Percentiles rank a stretch among this genome's conserved stretches.
Conservation (phyloP, 2,329 filamentous ascomycete genomes). For the Phialophora verrucosa region DNA sequence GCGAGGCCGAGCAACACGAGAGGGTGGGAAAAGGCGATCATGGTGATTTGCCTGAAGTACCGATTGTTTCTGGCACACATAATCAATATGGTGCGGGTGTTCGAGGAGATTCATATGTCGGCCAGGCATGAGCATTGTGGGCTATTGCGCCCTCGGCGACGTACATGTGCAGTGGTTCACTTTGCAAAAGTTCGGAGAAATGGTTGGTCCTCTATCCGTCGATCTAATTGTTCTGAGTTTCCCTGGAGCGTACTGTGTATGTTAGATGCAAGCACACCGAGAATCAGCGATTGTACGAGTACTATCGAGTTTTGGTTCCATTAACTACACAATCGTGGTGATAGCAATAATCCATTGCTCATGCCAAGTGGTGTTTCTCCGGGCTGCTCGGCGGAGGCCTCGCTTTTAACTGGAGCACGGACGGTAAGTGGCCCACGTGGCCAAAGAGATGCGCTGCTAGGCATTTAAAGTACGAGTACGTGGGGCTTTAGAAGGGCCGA, state of each 20-base stretch:
- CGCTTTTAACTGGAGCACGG: not conserved
- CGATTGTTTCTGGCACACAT: slow-evolving; percentile 19
- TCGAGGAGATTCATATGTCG: slow-evolving; percentile 28
- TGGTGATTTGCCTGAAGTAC: slow-evolving; percentile 22
- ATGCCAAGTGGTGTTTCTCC: slow-evolving; percentile 9
- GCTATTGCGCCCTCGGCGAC: not conserved
- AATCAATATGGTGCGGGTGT: slow-evolving; percentile 26
- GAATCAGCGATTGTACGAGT: not conserved
- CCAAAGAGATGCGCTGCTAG: not conserved
- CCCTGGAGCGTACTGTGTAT: not conserved
- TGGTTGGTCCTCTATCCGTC: not conserved
- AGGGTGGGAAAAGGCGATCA: not conserved
- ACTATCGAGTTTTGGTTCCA: not conserved
- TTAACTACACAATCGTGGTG: not conserved
- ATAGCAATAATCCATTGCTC: not conserved
- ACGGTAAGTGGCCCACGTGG: not conserved
- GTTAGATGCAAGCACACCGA: not conserved
- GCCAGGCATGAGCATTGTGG: not conserved
- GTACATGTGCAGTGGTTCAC: not conserved
- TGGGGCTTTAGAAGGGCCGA: not conserved
- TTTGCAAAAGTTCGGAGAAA: not conserved
- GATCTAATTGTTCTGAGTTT: not conserved
- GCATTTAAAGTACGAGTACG: not conserved
- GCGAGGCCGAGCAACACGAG: slow-evolving; percentile 24
- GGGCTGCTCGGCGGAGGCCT: not conserved